phyloP scores from a whole-genome alignment of 164 flowering plant genomes.

The Stephania yunnanensis region DNA sequence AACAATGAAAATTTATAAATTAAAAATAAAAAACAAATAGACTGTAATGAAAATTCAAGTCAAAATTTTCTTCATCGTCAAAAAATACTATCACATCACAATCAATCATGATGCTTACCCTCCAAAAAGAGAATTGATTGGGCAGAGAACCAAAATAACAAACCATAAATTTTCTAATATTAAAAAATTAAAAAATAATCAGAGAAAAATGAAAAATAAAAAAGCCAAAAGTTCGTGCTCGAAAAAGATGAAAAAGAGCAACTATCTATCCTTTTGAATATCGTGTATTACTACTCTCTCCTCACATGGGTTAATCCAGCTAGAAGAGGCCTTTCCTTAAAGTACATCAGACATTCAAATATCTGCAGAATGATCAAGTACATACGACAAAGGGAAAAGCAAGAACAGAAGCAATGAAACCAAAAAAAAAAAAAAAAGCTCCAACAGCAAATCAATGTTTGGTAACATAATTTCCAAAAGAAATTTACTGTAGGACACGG shows the following conservation, averaged over 20 bases:
- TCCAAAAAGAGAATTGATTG: not conserved
- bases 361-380: not conserved
- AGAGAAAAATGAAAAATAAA: not conserved
- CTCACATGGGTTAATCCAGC: not conserved
- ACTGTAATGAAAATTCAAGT: not conserved
- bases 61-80: not conserved
- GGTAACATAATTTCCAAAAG: not conserved
- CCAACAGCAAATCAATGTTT: too few species aligned
- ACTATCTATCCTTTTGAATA: not conserved
- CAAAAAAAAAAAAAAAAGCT: too few species aligned
- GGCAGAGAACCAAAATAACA: not conserved
- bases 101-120: not conserved
- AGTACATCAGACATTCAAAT: not conserved
- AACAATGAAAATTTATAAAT: too few species aligned
- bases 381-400: not conserved
- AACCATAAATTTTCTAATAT: not conserved
- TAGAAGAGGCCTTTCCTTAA: not conserved
- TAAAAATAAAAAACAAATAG: not conserved
- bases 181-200: not conserved
- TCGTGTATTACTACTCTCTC: not conserved
- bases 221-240: not conserved
- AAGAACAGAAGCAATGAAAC: not conserved
- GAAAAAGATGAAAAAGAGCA: not conserved
- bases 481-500: not conserved
- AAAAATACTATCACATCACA: not conserved